Base-by-base conservation (phyloP, 345 rosid genomes). In the Durio zibethinus region DNA sequence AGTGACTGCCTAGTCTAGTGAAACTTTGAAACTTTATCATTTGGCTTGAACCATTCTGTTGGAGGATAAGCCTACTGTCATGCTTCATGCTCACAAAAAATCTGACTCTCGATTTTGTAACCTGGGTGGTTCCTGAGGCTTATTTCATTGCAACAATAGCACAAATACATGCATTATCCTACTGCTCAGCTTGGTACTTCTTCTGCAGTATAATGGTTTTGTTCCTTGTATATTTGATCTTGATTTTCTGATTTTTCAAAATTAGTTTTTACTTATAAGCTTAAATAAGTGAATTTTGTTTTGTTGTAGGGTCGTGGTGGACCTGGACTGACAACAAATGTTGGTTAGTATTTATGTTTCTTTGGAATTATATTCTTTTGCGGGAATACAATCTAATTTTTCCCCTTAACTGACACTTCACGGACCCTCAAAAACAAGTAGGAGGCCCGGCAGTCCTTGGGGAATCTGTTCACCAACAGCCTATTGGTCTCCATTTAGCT, bases 261-360 rank as follows among this genome's bases (percentile, higher is more conserved):
- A 33, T 38, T 61, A 45, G 25, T 52, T 76, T 67, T 74, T 31
- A 18, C 60, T 70, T 45, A 47, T 42, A 63, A 77, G 60, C 40
- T 72, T 14, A 10, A 54, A 62, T 16, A 15, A 25, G 23, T 54
- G 75, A 48, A 79, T 27, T 16, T 61, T 66, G 71, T 78, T 78
- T 56, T 79, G 42, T 82, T 87, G 84, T 85, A 96, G 99, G 97
- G 99, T 36, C 97, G 91, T 81, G 96, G 94, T 80, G 98, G 96
- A 79, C 92, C 96, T 84, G 94, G 92, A 84, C 66, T 89, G 71
- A 82, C 89, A 52, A 65, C 89, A 83, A 81, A 81, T 87, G 33
- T 76, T 71, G 91, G 94, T 93, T 80, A 76, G 91, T 84, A 47
- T 80, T 53, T 77, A n/a, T 29, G 52, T 82, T 18, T 68, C 40